Evolutionary conservation across 2,329 filamentous ascomycete species (phyloP), one percentile per base, ranked within the genome.

Genomic region (Fusarium liriodendri): DNA sequence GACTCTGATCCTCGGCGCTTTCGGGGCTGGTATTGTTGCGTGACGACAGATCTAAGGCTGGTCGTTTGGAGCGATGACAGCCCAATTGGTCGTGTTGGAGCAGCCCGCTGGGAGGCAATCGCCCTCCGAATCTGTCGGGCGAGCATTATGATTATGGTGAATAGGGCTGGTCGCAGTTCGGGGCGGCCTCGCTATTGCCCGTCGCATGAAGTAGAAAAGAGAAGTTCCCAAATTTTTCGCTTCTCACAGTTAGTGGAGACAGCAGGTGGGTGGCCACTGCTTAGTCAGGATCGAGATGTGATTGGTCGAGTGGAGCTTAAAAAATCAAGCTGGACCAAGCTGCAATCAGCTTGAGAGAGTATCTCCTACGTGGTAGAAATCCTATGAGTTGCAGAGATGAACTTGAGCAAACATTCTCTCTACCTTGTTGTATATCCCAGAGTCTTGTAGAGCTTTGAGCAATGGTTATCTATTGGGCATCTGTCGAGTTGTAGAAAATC

Each of bases 121-220:
- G 79, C 72, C 73, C 79, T 77, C 67, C 79, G 74, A 35, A 80
- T 78, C 50, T 82, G 82, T 69, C 80, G 79, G 37, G 82, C 73
- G 62, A 84, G 79, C 83, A 84, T 84, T 65, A 66, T 80, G 78
- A 50, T 52, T 52, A 52, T 52, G 10, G 27, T 52, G 18, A 52
- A 29, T n/a, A 52, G 27, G 18, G 47, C 47, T 29, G 25, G 47
- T 52, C 47, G 45, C 45, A 29, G 25, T 50, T 29, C 47, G 32
- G 47, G 47, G 47, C 47, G 47, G 47, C 25, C 47, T 71, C 67
- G 47, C 63, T 77, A 58, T 66, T 76, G 47, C 47, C 47, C 47
- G 72, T 77, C 75, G 75, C 75, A 69, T 77, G 76, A 76, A 76
- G 68, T 65, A 69, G 37, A 35, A 66, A 50, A 37, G 47, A 63